Base-by-base conservation (phyloP, 169 alveolate genomes). In the Eimeria maxima region DNA sequence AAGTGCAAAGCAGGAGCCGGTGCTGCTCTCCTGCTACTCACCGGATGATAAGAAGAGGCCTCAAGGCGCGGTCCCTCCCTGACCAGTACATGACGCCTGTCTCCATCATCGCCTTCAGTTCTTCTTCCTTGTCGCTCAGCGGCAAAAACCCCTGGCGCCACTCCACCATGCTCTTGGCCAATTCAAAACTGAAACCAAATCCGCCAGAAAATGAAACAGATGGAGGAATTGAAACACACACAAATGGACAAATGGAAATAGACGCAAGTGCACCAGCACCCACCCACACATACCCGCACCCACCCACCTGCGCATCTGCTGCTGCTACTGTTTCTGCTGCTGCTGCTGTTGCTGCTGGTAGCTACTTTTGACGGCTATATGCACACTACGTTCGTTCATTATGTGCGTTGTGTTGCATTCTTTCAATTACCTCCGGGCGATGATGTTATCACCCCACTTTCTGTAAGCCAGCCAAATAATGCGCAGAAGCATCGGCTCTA, bases 51-150 rank as follows among this genome's bases (percentile, higher is more conserved):
- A 96, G 78, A n/a, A 96, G 81, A n/a, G 98, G 98, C 63, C 98
- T 84, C 57, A 95, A 81, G n/a, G 86, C 89, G 45, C 74, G 55
- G 88, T 97, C 98, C 27, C 98, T 89, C 33, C 98, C 98, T 53
- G 78, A 78, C 98, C 98, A 97, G 83, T 96, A 97, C 83, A 97
- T 96, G 1, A 95, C 97, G 27, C 98, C 98, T 45, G 65, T 76
- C 14, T 94, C 93, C 47, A 97, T 89, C 65, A 96, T 94, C 33
- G 89, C 71, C 76, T 93, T 29, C 50, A 97, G 55, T 14, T 91
- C 95, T 13, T 47, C 65, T 53, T 97, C 98, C 50, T 38, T 55
- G 67, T 96, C 97, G 63, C 95, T 65, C 65, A 97, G 6, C 24
- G 98, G 98, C 63, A 89, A 96, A 4, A 90, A 87, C 14, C 83